Evolutionary conservation across 129 eudicot species (phyloP).

Genomic region (Heracleum sosnowskyi): DNA sequence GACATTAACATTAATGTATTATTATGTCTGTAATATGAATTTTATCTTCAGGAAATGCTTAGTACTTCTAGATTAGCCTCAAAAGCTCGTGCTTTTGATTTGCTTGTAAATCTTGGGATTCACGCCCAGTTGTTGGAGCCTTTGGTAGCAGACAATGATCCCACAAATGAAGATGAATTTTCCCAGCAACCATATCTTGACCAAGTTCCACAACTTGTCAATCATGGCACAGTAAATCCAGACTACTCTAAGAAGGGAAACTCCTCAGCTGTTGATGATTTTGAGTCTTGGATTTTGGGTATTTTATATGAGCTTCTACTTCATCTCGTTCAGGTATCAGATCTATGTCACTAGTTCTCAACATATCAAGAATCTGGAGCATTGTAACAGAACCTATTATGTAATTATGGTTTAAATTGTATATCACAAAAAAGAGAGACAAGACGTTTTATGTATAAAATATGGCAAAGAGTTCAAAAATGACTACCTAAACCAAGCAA

Average conservation of each 20-base stretch:
- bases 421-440: neutral
- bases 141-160: slow-evolving; percentile 50
- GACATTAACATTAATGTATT: neutral
- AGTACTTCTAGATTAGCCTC: slow-evolving; percentile 69
- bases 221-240: slow-evolving; percentile 43
- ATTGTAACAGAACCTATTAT: neutral
- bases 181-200: slow-evolving; percentile 58
- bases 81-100: slow-evolving; percentile 84
- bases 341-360: slow-evolving; percentile 6
- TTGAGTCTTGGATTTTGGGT: slow-evolving; percentile 88
- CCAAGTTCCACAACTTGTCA: slow-evolving; percentile 30
- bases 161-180: slow-evolving; percentile 73
- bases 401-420: neutral
- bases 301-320: slow-evolving; percentile 82
- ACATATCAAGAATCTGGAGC: neutral
- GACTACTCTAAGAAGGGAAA: slow-evolving; percentile 49
- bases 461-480: neutral
- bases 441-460: too few species aligned
- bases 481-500: too few species aligned
- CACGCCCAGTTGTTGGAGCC: slow-evolving; percentile 98
- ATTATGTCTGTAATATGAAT: slow-evolving; percentile 11
- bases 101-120: slow-evolving; percentile 82
- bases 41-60: slow-evolving; percentile 67
- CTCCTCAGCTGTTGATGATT: slow-evolving; percentile 58
- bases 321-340: slow-evolving; percentile 84